Conservation (phyloP, 352 stramenopile genomes). For the Globisporangium yorkense region DNA sequence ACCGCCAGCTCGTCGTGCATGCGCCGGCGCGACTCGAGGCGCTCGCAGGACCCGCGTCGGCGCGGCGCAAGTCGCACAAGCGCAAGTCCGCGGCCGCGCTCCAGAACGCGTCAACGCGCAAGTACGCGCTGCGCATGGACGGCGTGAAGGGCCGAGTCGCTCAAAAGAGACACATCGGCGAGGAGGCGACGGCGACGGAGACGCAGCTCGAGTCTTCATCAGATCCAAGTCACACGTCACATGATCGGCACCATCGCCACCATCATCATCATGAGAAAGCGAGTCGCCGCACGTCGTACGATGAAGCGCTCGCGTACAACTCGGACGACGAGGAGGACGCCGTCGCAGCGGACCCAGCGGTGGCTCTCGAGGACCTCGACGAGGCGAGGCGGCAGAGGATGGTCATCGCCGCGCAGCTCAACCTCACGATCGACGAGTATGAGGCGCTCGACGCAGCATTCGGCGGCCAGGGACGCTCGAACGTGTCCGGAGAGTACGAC, state of each 20-base stretch:
- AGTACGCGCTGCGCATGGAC: slow-evolving; percentile 41
- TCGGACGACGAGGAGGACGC: slow-evolving; percentile 17
- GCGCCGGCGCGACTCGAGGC: slow-evolving; percentile 36
- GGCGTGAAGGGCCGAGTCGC: slow-evolving; percentile 24
- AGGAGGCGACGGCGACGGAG: slow-evolving; percentile 5
- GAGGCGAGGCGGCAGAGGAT: slow-evolving; percentile 43
- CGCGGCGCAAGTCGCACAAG: slow-evolving; percentile 9
- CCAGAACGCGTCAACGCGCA: slow-evolving; percentile 19
- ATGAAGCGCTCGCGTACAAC: slow-evolving; percentile 30
- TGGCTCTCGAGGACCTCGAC: slow-evolving; percentile 34
- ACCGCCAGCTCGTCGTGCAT: slow-evolving; percentile 9
- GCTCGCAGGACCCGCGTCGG: slow-evolving; percentile 15
- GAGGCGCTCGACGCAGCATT: slow-evolving; percentile 59
- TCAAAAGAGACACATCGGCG: background rate
- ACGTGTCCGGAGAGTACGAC: slow-evolving; percentile 4
- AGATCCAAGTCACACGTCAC: background rate
- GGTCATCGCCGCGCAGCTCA: slow-evolving; percentile 50
- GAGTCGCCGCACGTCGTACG: slow-evolving; percentile 13
- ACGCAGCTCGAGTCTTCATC: background rate
- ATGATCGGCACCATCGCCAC: slow-evolving; percentile 2
- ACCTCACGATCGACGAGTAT: slow-evolving; percentile 65
- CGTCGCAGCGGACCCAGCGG: slow-evolving; percentile 8
- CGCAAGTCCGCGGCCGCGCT: background rate
- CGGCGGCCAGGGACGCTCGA: slow-evolving; percentile 1
- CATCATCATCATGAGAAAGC: background rate